Evolutionary conservation across 2,329 filamentous ascomycete genomes (phyloP).

Genomic region (Fusarium siculi): DNA sequence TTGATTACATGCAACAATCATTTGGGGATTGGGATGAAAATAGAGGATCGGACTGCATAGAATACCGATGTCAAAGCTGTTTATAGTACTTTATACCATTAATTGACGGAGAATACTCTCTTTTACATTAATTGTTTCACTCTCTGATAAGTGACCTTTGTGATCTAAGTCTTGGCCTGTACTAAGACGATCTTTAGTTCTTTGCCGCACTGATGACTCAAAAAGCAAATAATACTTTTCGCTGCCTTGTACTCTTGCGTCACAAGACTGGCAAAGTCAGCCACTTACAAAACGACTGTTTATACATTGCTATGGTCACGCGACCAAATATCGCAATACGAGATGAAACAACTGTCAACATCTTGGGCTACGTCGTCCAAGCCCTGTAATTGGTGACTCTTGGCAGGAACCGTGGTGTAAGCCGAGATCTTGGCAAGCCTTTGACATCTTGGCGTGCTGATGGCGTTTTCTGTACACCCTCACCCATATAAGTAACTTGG

Average conservation of each 20-base stretch:
- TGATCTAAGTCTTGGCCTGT: neutral
- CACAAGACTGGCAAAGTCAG: neutral
- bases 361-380: neutral
- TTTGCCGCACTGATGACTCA: neutral
- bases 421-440: constrained; percentile 6
- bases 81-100: constrained; percentile 25
- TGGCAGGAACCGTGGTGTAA: neutral
- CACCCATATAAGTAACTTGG: neutral
- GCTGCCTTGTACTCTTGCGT: neutral
- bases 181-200: too few species aligned
- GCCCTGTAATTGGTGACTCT: neutral
- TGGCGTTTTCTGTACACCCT: neutral
- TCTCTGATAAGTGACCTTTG: neutral
- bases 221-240: neutral
- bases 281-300: neutral
- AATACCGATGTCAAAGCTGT: constrained; percentile 10
- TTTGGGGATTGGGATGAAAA: neutral
- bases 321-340: neutral
- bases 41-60: constrained; percentile 29
- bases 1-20: neutral
- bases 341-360: neutral
- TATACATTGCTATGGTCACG: neutral
- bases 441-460: neutral
- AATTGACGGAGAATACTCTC: constrained; percentile 28
- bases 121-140: neutral